These are phyloP conservation scores for Fusarium annulatum DNA, from an alignment of 2,329 filamentous ascomycete species.

Conservation along the genomic window DNA sequence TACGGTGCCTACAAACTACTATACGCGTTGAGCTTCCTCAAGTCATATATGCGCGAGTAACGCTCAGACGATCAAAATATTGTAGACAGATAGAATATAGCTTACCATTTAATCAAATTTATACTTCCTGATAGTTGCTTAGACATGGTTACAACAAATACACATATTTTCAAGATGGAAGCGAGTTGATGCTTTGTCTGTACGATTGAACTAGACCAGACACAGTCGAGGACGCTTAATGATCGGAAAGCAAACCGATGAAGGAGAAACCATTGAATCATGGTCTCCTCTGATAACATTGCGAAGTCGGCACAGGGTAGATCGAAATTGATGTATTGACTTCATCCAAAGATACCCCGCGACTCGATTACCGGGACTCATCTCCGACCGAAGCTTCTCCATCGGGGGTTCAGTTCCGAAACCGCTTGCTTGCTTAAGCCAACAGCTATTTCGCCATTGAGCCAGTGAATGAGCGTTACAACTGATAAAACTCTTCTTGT, in stretches of 20 bases:
- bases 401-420: conserved; percentile 40
- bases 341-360: background rate
- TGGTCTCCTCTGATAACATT: background rate
- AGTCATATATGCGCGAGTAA: background rate
- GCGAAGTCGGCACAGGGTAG: conserved; percentile 19
- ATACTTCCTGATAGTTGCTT: background rate
- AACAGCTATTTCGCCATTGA: conserved; percentile 5
- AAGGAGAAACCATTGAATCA: background rate
- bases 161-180: background rate
- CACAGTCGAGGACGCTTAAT: background rate
- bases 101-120: background rate
- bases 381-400: conserved; percentile 44
- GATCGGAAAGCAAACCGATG: background rate
- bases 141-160: background rate
- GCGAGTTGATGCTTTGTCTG: background rate
- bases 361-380: conserved; percentile 22
- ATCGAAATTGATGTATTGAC: background rate
- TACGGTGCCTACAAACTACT: background rate
- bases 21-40: background rate
- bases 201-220: background rate
- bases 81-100: background rate
- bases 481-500: background rate
- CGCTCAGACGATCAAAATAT: background rate
- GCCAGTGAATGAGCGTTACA: background rate
- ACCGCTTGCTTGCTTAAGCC: conserved; percentile 14